These are phyloP conservation scores for Apophysomyces trapeziformis DNA, from an alignment of 371 early-diverging fungal genomes.

Conservation along the genomic window DNA sequence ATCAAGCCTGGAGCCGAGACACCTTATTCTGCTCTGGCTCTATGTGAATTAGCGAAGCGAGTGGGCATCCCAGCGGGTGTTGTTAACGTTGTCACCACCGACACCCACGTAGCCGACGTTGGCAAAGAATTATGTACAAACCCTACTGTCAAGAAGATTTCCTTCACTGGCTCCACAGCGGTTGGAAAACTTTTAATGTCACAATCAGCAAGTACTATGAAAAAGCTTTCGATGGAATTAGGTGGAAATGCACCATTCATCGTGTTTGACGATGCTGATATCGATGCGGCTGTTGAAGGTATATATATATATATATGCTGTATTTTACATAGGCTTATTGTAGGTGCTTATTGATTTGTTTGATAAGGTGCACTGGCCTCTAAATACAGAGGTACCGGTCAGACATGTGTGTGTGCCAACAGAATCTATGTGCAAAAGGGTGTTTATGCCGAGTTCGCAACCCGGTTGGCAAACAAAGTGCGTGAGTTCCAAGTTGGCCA, in stretches of 20 bases:
- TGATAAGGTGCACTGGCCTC: constrained; percentile 56
- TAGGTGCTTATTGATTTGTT: too few species aligned
- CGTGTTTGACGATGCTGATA: constrained; percentile 85
- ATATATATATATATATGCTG: constrained; percentile 36
- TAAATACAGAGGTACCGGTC: constrained; percentile 89
- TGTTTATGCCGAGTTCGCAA: constrained; percentile 74
- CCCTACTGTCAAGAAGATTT: constrained; percentile 70
- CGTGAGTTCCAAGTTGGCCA: constrained; percentile 73
- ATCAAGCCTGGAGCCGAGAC: constrained; percentile 83
- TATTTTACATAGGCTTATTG: too few species aligned
- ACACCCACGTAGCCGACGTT: constrained; percentile 63
- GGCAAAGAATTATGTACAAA: constrained; percentile 74
- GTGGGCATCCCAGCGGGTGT: constrained; percentile 93
- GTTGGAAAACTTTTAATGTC: constrained; percentile 77
- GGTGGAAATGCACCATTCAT: constrained; percentile 93
- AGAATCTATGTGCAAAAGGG: constrained; percentile 84
- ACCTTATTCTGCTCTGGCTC: constrained; percentile 81
- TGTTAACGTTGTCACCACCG: constrained; percentile 78
- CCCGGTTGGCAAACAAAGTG: constrained; percentile 56
- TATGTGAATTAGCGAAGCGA: constrained; percentile 74
- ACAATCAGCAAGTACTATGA: constrained; percentile 76
- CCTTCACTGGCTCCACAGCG: constrained; percentile 82
- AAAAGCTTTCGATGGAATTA: constrained; percentile 79
- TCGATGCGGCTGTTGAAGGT: constrained; percentile 66
- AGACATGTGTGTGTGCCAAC: constrained; percentile 88